A percentile compares a stretch with the other conserved stretches of the same genome.
These are phyloP conservation scores for Sequoiadendron giganteum DNA, from an alignment of 75 land plant genomes.

Conservation along the genomic window DNA sequence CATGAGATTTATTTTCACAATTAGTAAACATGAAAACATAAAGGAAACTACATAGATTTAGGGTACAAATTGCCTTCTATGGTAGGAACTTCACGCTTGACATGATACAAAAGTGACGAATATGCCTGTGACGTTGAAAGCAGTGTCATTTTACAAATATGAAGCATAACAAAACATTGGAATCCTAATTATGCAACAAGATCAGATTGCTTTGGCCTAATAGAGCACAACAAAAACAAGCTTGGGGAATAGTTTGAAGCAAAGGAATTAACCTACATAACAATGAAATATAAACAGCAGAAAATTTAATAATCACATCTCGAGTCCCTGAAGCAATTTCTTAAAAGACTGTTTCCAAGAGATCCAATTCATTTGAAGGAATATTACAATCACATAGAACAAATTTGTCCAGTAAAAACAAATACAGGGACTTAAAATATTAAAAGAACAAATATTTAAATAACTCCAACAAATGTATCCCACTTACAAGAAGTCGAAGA, in stretches of 20 bases:
- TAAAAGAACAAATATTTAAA: conserved; percentile 1
- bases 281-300: neutral
- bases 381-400: neutral
- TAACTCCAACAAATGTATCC: conserved; percentile 4
- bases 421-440: neutral
- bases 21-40: no score
- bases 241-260: neutral
- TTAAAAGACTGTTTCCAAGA: neutral
- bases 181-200: no score
- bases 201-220: neutral
- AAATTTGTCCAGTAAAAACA: neutral
- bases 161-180: neutral
- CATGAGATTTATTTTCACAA: neutral
- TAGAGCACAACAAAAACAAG: neutral
- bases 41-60: neutral
- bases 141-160: neutral
- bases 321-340: neutral
- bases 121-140: neutral
- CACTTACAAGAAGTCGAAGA: conserved; percentile 84
- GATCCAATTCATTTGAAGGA: neutral
- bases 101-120: neutral
- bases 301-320: neutral
- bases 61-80: neutral
- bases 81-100: neutral
- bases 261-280: neutral